Evolutionary conservation across 2,329 filamentous ascomycete species (phyloP).

Genomic region (Aspergillus nomiae): DNA sequence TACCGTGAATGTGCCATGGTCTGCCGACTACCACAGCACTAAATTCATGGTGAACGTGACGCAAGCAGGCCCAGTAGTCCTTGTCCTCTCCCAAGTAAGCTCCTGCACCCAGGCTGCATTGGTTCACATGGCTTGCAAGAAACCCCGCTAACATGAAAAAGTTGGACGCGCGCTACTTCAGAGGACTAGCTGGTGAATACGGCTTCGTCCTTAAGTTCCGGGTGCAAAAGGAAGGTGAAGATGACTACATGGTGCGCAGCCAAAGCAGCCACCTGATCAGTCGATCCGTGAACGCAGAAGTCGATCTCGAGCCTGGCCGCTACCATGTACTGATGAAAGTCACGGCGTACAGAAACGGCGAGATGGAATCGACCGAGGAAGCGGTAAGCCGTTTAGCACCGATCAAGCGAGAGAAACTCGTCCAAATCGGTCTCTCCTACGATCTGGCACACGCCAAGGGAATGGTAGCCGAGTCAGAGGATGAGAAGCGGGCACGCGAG

Average conservation of each 20-base stretch:
- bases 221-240: constrained; percentile 60
- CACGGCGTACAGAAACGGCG: constrained; percentile 60
- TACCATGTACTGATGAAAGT: constrained; percentile 78
- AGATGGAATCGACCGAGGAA: constrained; percentile 62
- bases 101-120: neutral
- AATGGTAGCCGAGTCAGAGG: constrained; percentile 40
- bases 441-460: constrained; percentile 51
- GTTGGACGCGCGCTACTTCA: constrained; percentile 63
- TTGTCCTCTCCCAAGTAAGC: constrained; percentile 58
- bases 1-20: constrained; percentile 61
- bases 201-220: constrained; percentile 61
- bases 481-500: constrained; percentile 36
- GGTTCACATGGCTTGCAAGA: neutral
- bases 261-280: constrained; percentile 63
- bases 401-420: constrained; percentile 69
- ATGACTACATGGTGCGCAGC: constrained; percentile 61
- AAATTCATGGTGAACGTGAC: constrained; percentile 59
- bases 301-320: constrained; percentile 71
- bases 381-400: constrained; percentile 67
- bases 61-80: constrained; percentile 56
- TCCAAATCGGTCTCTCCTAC: constrained; percentile 50
- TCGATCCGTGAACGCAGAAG: constrained; percentile 74
- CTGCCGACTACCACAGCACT: constrained; percentile 62
- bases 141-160: constrained; percentile 23
- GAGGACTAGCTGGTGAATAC: constrained; percentile 59